A percentile compares a stretch with the other conserved stretches of the same genome.
Evolutionary conservation across 495 filamentous ascomycete genomes (phyloP).

Genomic region (Neurospora sp.): DNA sequence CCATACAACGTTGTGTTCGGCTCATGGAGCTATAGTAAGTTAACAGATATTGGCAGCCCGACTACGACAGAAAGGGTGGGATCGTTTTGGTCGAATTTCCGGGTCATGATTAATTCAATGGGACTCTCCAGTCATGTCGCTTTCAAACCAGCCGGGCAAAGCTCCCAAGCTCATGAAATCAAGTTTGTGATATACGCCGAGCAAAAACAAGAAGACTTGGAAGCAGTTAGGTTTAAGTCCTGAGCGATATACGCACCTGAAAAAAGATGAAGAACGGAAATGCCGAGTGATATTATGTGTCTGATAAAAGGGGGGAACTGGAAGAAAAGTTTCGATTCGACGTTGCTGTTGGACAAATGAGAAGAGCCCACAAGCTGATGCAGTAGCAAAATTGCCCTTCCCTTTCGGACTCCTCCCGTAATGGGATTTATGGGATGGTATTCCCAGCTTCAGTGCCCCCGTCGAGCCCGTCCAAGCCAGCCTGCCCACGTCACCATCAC

Average conservation of each 20-base stretch:
- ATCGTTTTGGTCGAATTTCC: not conserved
- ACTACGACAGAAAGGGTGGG: not conserved
- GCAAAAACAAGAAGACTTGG: not conserved
- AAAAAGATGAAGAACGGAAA: not conserved
- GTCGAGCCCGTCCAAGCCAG: not conserved
- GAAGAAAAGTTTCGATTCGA: not conserved
- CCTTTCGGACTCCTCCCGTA: not conserved
- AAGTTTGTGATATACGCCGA: not conserved
- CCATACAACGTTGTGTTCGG: not conserved
- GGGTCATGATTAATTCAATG: not conserved
- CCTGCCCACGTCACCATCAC: not conserved
- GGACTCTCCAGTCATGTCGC: not conserved
- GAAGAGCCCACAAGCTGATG: not conserved
- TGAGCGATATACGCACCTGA: not conserved
- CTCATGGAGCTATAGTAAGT: not conserved
- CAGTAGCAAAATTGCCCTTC: not conserved
- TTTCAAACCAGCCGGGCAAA: not conserved
- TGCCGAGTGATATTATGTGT: not conserved
- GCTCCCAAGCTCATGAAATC: not conserved
- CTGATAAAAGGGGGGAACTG: not conserved
- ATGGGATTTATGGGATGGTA: not conserved
- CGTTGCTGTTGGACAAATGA: not conserved
- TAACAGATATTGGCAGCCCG: not conserved
- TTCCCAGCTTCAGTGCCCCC: not conserved
- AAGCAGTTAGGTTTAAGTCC: not conserved